These are phyloP conservation scores for Pseudonectria buxi DNA, from an alignment of 2,329 filamentous ascomycete genomes.

Conservation along the genomic window DNA sequence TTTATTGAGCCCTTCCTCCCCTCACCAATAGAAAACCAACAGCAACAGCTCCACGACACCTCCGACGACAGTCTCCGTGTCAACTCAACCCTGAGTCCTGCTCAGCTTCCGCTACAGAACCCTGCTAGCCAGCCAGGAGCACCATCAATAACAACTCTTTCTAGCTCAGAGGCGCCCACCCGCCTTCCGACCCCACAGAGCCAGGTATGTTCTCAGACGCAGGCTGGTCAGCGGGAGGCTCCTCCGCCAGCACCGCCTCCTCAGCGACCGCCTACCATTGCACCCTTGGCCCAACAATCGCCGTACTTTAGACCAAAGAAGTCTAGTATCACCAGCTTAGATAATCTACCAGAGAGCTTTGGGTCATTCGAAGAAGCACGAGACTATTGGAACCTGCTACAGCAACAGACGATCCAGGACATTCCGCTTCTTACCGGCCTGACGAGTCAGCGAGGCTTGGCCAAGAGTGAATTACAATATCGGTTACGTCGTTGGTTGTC, in stretches of 20 bases:
- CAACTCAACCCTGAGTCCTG: constrained; percentile 6
- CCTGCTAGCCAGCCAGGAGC: constrained; percentile 23
- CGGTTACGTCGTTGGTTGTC: constrained; percentile 35
- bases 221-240: constrained; percentile 10
- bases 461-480: too few relatives aligned
- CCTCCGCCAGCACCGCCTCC: constrained; percentile 13
- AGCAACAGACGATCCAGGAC: constrained; percentile 30
- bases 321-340: constrained; percentile 23
- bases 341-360: constrained; percentile 28
- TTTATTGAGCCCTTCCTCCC: constrained; percentile 30
- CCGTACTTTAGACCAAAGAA: constrained; percentile 30
- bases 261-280: constrained; percentile 25
- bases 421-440: constrained; percentile 30
- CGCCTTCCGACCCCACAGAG: constrained; percentile 30
- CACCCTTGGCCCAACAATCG: constrained; percentile 31
- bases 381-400: constrained; percentile 32
- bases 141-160: constrained; percentile 12
- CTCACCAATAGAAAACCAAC: constrained; percentile 9
- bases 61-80: constrained; percentile 4
- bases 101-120: constrained; percentile 8
- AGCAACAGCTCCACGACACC: constrained; percentile 4
- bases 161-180: constrained; percentile 5
- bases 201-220: constrained; percentile 22
- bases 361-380: constrained; percentile 27
- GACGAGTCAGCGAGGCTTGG: too few relatives aligned